Evolutionary conservation across 148 eudicot genomes (phyloP).

Genomic region (Persicaria tinctoria): DNA sequence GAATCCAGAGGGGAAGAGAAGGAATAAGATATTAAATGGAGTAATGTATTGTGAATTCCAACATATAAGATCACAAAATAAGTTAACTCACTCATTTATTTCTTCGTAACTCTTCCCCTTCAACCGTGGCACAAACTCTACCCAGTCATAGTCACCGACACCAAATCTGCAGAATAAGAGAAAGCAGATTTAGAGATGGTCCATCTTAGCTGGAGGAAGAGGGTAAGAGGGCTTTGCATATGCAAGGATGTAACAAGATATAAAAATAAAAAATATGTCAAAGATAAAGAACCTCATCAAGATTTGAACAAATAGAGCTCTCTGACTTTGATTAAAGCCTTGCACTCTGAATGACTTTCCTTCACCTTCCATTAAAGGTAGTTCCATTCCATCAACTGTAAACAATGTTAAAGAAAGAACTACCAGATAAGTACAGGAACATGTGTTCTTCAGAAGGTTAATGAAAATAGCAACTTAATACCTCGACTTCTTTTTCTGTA

Average conservation of each 20-base stretch:
- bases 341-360: conserved; percentile 78
- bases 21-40: neutral
- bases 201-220: neutral
- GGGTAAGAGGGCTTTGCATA: neutral
- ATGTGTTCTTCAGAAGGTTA: neutral
- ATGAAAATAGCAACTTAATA: conserved; percentile 18
- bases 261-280: neutral
- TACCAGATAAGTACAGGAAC: conserved; percentile 5
- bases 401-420: conserved; percentile 12
- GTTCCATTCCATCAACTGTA: conserved; percentile 58
- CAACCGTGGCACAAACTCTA: conserved; percentile 72
- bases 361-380: conserved; percentile 96
- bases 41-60: neutral
- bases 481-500: conserved; percentile 78
- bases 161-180: conserved; percentile 57
- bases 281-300: conserved; percentile 70
- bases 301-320: conserved; percentile 83
- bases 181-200: conserved; percentile 7
- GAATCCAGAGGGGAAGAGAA: neutral
- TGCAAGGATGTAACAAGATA: neutral
- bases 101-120: conserved; percentile 86
- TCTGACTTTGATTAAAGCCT: conserved; percentile 90
- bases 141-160: conserved; percentile 79
- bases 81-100: conserved; percentile 56
- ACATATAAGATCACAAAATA: neutral